These are phyloP conservation scores for Pestalotiopsis sp. DNA, from an alignment of 2,329 filamentous ascomycete species.

Conservation along the genomic window DNA sequence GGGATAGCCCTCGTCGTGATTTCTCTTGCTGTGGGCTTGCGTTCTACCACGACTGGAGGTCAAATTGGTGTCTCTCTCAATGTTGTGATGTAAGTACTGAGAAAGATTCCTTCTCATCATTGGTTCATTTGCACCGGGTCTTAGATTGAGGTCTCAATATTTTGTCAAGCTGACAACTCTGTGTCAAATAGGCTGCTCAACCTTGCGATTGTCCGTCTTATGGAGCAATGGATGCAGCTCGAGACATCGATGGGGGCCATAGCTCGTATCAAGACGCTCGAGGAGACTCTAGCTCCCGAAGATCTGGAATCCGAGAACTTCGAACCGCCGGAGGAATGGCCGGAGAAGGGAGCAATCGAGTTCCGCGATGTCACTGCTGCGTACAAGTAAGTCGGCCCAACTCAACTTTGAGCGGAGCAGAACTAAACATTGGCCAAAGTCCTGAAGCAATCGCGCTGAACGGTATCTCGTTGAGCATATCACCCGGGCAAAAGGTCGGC, in stretches of 20 bases:
- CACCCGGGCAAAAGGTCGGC: constrained; percentile 11
- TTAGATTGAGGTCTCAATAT: background rate
- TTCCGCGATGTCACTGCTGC: constrained; percentile 21
- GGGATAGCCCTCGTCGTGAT: constrained; percentile 44
- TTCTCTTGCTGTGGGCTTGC: constrained; percentile 36
- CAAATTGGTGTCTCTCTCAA: constrained; percentile 27
- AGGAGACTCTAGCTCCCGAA: constrained; percentile 21
- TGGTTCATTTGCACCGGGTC: background rate
- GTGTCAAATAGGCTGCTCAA: background rate
- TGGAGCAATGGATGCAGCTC: constrained; percentile 27
- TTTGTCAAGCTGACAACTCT: background rate
- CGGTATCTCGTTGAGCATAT: constrained; percentile 6
- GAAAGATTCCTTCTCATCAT: background rate
- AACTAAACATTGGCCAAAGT: background rate
- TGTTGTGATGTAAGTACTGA: constrained; percentile 21
- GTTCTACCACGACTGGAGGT: constrained; percentile 19
- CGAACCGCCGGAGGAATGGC: constrained; percentile 23
- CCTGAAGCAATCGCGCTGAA: constrained; percentile 3
- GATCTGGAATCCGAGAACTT: constrained; percentile 11
- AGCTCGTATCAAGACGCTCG: constrained; percentile 24
- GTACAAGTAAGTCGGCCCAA: constrained; percentile 15
- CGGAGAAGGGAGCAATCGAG: constrained; percentile 20
- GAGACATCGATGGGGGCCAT: constrained; percentile 30
- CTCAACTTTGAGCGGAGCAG: background rate
- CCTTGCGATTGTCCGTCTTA: constrained; percentile 23